Evolutionary conservation across 148 eudicot species (phyloP), one percentile per base, ranked within the genome.

Genomic region (Silene conica): DNA sequence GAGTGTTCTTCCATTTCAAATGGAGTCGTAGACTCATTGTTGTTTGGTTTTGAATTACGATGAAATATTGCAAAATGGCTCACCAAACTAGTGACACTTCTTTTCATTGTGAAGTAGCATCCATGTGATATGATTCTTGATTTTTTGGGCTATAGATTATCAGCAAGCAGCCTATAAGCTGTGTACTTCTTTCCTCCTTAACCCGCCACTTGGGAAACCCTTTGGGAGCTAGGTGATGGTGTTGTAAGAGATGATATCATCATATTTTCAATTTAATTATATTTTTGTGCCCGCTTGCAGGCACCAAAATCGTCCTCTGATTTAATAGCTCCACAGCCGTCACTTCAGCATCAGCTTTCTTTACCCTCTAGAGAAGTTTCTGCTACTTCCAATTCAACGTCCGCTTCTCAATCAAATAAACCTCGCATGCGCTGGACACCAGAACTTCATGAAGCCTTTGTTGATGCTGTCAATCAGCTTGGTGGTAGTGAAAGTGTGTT

Each of bases 391-490:
- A 81, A 74, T 80, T 78, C 86, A 74, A 63, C 84, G 57, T 72
- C 86, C 45, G 28, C 83, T 12, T 45, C 85, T 16, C 70, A 82
- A 12, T 66, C 81, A 46, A 80, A 74, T 67, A 91, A 88, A 82
- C 72, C 89, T 46, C 91, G 96, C 3, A 90, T 90, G 91, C 96
- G 96, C 14, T 90, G 96, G 96, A 90, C 92, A 11, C 92, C 86
- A n/a, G 96, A 90, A 80, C 90, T 88, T 84, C 96, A 90, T 77
- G 96, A 90, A 80, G 79, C 85, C 65, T 90, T 90, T 80, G 90
- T 90, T 63, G 90, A 88, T 55, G 90, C 96, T n/a, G 96, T 90
- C 73, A 90, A 87, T 80, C 85, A 89, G 74, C 92, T 90, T 65
- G 96, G 96, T 41, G 96, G 96, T 52, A 80, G 92, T 71, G 96